phyloP scores from a whole-genome alignment of 106 monocot species.

The Dactylorhiza incarnata region DNA sequence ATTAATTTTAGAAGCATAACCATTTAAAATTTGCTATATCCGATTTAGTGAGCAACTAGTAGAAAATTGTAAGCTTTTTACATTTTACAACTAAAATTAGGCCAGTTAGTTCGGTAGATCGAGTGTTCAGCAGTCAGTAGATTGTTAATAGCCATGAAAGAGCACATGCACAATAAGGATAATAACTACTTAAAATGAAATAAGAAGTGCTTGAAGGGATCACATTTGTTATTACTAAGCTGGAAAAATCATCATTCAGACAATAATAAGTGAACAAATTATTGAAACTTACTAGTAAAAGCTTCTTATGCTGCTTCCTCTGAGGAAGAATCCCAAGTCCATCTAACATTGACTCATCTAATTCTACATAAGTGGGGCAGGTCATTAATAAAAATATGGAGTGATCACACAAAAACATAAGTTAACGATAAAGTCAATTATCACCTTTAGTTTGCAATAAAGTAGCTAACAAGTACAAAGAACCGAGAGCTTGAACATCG shows the following conservation, averaged over 20 bases:
- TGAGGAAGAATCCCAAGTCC: constrained; percentile 98
- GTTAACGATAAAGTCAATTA: not conserved
- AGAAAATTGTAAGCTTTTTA: too few relatives aligned
- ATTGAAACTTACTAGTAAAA: constrained; percentile 55
- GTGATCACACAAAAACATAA: not conserved
- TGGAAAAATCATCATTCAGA: not conserved
- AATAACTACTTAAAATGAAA: not conserved
- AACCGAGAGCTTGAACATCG: constrained; percentile 69
- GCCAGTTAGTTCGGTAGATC: too few relatives aligned
- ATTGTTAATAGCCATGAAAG: not conserved
- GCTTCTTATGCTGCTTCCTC: constrained; percentile 97
- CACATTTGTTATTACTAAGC: not conserved
- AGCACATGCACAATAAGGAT: not conserved
- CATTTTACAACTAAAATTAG: too few relatives aligned
- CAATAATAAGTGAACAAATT: not conserved
- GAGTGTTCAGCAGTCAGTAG: too few relatives aligned
- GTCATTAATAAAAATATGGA: not conserved
- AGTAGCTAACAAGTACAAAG: constrained; percentile 75
- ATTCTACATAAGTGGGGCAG: constrained; percentile 33
- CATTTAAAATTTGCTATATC: too few relatives aligned
- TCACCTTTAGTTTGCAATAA: constrained; percentile 96
- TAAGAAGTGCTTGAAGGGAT: not conserved
- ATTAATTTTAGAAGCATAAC: not conserved
- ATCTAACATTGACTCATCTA: constrained; percentile 97
- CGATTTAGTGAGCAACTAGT: too few relatives aligned